phyloP scores from a whole-genome alignment of 805 yeast species.

The Ogataea nakhonphanomensis region DNA sequence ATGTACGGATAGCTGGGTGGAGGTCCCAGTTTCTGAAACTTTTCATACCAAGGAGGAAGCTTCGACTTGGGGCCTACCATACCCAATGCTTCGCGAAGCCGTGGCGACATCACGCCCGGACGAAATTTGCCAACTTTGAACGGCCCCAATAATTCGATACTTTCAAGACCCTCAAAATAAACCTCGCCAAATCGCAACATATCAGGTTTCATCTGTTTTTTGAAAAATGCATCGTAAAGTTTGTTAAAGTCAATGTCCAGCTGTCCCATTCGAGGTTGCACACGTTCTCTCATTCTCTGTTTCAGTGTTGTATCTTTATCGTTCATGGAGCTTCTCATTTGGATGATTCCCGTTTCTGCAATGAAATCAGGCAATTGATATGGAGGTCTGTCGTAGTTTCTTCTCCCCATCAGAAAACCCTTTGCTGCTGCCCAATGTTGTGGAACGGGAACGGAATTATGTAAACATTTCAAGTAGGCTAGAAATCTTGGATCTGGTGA shows the following conservation, averaged over 20 bases:
- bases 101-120: constrained; percentile 69
- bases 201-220: constrained; percentile 70
- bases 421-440: constrained; percentile 77
- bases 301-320: constrained; percentile 58
- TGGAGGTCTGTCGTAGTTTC: constrained; percentile 65
- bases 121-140: constrained; percentile 31
- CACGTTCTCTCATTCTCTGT: constrained; percentile 75
- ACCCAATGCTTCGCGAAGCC: constrained; percentile 67
- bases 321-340: constrained; percentile 66
- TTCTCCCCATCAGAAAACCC: constrained; percentile 65
- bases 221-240: constrained; percentile 83
- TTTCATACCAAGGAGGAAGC: constrained; percentile 77
- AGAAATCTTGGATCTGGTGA: constrained; percentile 72
- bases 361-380: constrained; percentile 79
- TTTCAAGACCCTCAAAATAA: constrained; percentile 66
- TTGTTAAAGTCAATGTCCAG: constrained; percentile 83
- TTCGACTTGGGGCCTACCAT: constrained; percentile 40
- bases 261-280: constrained; percentile 85
- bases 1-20: constrained; percentile 80
- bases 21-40: constrained; percentile 67
- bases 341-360: constrained; percentile 77
- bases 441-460: constrained; percentile 75
- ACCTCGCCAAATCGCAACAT: constrained; percentile 70
- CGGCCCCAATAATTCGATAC: constrained; percentile 32
- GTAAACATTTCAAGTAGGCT: constrained; percentile 59